These are phyloP conservation scores for Cytospora paraplurivora DNA, from an alignment of 2,329 filamentous ascomycete species.

Conservation along the genomic window DNA sequence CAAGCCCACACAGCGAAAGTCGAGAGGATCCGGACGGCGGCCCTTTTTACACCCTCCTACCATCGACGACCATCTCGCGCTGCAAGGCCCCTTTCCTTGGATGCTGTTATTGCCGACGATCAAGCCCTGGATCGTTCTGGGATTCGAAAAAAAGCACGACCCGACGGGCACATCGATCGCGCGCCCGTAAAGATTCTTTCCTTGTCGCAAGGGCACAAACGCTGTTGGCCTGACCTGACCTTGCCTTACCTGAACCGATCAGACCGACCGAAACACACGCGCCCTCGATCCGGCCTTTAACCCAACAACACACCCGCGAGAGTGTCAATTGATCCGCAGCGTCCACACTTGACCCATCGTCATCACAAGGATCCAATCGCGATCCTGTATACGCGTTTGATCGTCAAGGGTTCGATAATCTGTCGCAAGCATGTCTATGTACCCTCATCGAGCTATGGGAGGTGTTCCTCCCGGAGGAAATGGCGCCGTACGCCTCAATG, in stretches of 20 bases:
- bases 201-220: slow-evolving; percentile 6
- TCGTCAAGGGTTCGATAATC: not conserved
- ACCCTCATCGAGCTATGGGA: slow-evolving; percentile 85
- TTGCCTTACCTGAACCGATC: not conserved
- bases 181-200: slow-evolving; percentile 8
- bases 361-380: not conserved
- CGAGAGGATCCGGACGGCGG: not conserved
- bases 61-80: not conserved
- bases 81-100: not conserved
- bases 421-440: slow-evolving; percentile 68
- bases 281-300: not conserved
- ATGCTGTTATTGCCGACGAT: slow-evolving; percentile 4
- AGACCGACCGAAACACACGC: not conserved
- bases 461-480: slow-evolving; percentile 60
- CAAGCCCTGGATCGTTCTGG: not conserved
- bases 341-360: not conserved
- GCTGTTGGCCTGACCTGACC: slow-evolving; percentile 12
- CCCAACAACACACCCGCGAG: not conserved
- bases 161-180: slow-evolving; percentile 4
- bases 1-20: not conserved
- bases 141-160: not conserved
- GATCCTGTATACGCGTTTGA: not conserved
- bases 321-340: not conserved
- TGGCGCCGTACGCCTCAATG: slow-evolving; percentile 69
- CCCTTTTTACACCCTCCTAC: not conserved